Evolutionary conservation across 2,329 filamentous ascomycete genomes (phyloP).

Genomic region (Plectosphaerella plurivora): DNA sequence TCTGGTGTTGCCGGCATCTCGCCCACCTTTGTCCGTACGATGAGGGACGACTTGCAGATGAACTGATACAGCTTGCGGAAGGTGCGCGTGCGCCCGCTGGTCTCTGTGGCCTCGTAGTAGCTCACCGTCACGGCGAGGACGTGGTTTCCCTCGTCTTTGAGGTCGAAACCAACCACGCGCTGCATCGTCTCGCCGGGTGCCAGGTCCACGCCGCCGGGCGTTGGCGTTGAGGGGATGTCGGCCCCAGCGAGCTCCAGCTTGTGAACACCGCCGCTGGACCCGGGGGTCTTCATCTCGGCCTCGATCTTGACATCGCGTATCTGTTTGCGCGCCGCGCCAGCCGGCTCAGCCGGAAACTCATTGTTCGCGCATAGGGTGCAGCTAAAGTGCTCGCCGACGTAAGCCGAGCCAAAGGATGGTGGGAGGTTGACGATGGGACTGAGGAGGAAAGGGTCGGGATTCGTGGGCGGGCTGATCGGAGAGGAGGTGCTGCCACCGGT

Average conservation of each 20-base stretch:
- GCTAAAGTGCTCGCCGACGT: slow-evolving; percentile 91
- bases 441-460: slow-evolving; percentile 51
- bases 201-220: slow-evolving; percentile 41
- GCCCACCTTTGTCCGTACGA: slow-evolving; percentile 85
- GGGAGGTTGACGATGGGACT: slow-evolving; percentile 74
- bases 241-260: slow-evolving; percentile 54
- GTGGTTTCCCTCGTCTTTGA: slow-evolving; percentile 92
- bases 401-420: slow-evolving; percentile 86
- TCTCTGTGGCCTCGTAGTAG: slow-evolving; percentile 82
- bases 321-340: slow-evolving; percentile 29
- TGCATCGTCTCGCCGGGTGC: slow-evolving; percentile 67
- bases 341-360: slow-evolving; percentile 44
- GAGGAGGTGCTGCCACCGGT: slow-evolving; percentile 27
- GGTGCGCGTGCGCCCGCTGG: slow-evolving; percentile 68
- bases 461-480: slow-evolving; percentile 28
- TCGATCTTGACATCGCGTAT: slow-evolving; percentile 77
- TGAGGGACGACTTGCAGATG: slow-evolving; percentile 82
- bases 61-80: slow-evolving; percentile 98
- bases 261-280: slow-evolving; percentile 47
- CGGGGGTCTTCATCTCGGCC: slow-evolving; percentile 92
- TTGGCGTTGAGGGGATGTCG: background rate
- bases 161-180: slow-evolving; percentile 75
- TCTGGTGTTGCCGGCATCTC: slow-evolving; percentile 37
- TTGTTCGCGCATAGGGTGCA: slow-evolving; percentile 97
- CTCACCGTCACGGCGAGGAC: slow-evolving; percentile 90